A percentile compares a stretch with the other conserved stretches of the same genome.
Evolutionary conservation across 306 rosid genomes (phyloP).

Genomic region (Vigna angularis): DNA sequence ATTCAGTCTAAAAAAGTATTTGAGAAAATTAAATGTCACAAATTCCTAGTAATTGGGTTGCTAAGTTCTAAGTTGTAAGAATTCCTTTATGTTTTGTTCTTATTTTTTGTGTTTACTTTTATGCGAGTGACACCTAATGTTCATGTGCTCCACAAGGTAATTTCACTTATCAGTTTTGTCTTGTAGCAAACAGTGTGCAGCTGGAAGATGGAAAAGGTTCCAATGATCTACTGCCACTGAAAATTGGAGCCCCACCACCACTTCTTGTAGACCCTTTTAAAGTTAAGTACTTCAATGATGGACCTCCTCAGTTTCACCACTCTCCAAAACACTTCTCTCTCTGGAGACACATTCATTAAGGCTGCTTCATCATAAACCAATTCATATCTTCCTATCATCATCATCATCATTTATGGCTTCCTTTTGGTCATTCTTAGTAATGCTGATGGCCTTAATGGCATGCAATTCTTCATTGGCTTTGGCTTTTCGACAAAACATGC

Average conservation of each 20-base stretch:
- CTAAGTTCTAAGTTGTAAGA: conserved; percentile 4
- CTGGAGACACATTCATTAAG: conserved; percentile 40
- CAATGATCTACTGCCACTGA: conserved; percentile 46
- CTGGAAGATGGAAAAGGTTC: conserved; percentile 39
- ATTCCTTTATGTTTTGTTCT: conserved; percentile 16
- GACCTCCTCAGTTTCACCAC: conserved; percentile 39
- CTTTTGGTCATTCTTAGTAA: conserved; percentile 46
- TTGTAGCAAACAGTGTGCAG: conserved; percentile 44
- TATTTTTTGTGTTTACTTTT: conserved; percentile 36
- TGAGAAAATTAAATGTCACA: neutral
- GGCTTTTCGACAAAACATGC: conserved; percentile 40
- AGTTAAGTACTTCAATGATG: conserved; percentile 46
- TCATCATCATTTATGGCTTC: conserved; percentile 56
- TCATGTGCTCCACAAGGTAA: conserved; percentile 51
- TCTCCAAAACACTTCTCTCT: conserved; percentile 42
- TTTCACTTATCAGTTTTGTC: conserved; percentile 51
- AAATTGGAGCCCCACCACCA: conserved; percentile 51
- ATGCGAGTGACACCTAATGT: conserved; percentile 23
- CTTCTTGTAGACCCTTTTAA: conserved; percentile 47
- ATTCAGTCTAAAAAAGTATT: neutral
- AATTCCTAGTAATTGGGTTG: conserved; percentile 7
- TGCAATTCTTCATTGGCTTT: conserved; percentile 32
- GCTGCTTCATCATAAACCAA: conserved; percentile 38
- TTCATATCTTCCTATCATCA: conserved; percentile 26
- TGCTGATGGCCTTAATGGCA: conserved; percentile 42